Evolutionary conservation across 352 stramenopile species (phyloP), one percentile per base, ranked within the genome.

Genomic region (Globisporangium nagaii): DNA sequence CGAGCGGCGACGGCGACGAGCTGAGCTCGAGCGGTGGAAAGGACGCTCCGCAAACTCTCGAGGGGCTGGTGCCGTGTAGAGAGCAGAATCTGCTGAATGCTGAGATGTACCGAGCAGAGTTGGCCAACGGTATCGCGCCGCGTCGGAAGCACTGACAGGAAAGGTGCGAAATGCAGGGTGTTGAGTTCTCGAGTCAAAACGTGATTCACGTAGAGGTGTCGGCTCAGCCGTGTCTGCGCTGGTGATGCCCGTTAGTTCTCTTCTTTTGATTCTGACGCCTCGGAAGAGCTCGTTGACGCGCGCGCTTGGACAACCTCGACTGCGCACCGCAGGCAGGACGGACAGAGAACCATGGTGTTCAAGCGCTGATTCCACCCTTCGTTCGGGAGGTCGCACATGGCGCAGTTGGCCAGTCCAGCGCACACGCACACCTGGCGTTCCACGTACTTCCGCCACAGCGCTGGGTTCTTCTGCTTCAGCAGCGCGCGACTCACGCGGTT

Each of bases 321-420:
- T 11, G 60, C 65, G 22, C 69, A 59, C 31, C 65, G 41, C 20
- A 84, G 42, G 37, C 76, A 87, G 1, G 41, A 43, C 24, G 68
- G 42, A 65, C 76, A 87, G 30, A 87, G 37, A n/a, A 79, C 68
- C 25, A 65, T 66, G 9, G 66, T 66, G 43, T 85, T 87, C 32
- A 85, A 64, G 2, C 73, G 69, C 52, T 87, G 76, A 31, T 84
- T 70, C 34, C 48, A 45, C 5, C 69, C 73, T 48, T 69, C 55
- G 40, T 81, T 79, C 9, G 64, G 63, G 25, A 58, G 36, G 2
- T 66, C 65, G 43, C 75, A 86, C 41, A 80, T 45, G 53, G 61
- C 62, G 24, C 75, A 86, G 30, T 31, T 31, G 11, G 63, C 50
- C 31, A 71, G 52, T 3, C 56, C 35, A 6, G 52, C 40, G 17